These are phyloP conservation scores for Trichoderma guizhouense DNA, from an alignment of 2,329 filamentous ascomycete species.

Conservation along the genomic window DNA sequence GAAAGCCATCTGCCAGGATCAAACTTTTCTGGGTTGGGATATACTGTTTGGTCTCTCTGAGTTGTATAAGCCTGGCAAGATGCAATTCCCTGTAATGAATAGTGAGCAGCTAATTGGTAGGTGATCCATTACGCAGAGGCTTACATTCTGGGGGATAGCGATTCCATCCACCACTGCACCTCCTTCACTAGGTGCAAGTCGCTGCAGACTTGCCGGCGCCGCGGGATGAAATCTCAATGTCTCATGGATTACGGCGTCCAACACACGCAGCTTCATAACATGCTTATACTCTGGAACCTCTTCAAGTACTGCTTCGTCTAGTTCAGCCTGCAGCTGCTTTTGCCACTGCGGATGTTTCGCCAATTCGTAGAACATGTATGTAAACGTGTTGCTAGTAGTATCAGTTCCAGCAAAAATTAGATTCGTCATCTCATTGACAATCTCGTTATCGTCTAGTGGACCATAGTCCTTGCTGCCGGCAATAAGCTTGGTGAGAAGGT, in stretches of 20 bases:
- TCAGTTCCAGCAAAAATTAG: background rate
- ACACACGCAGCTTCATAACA: background rate
- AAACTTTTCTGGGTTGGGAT: background rate
- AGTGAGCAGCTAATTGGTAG: background rate
- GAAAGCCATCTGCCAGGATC: background rate
- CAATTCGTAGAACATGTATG: slow-evolving; percentile 5
- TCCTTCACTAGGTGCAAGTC: background rate
- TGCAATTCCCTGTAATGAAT: background rate
- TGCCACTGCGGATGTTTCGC: background rate
- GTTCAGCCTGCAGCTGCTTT: background rate
- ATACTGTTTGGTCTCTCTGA: background rate
- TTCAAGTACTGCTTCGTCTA: background rate
- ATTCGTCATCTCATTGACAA: background rate
- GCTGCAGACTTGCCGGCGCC: background rate
- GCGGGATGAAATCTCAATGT: background rate
- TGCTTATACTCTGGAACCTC: background rate
- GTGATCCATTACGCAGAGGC: background rate
- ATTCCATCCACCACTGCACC: background rate
- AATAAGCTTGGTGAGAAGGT: background rate
- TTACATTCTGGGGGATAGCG: background rate
- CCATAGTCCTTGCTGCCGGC: background rate
- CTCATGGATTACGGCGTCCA: slow-evolving; percentile 5
- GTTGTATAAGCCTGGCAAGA: slow-evolving; percentile 1
- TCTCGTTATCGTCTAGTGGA: background rate
- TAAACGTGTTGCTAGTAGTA: background rate